Conservation (phyloP, 2,329 filamentous ascomycete genomes). For the Sclerotinia sclerotiorum region DNA sequence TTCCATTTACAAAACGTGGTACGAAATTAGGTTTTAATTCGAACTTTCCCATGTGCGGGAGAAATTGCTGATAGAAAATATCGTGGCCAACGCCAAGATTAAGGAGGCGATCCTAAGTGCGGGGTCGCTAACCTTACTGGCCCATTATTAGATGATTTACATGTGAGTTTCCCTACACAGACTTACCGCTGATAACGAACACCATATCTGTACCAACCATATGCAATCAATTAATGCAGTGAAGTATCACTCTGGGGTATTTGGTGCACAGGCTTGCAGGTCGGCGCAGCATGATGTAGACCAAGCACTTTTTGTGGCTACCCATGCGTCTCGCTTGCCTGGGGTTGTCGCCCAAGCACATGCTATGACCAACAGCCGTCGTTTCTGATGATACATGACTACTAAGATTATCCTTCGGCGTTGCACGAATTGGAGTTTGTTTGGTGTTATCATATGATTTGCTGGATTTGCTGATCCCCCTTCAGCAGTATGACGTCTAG, state of each 20-base stretch:
- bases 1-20: not conserved
- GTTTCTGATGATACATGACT: not conserved
- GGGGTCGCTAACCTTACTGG: no score
- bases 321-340: not conserved
- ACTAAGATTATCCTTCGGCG: not conserved
- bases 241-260: not conserved
- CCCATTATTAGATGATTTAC: no score
- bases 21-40: not conserved
- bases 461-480: not conserved
- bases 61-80: no score
- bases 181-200: not conserved
- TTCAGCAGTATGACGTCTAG: slow-evolving; percentile 12
- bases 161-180: not conserved
- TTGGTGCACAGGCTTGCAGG: not conserved
- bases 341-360: not conserved
- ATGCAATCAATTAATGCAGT: not conserved
- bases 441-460: not conserved
- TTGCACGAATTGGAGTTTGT: not conserved
- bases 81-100: no score
- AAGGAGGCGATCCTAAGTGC: no score
- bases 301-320: slow-evolving; percentile 10
- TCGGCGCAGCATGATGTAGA: slow-evolving; percentile 5
- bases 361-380: not conserved
- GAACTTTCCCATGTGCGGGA: no score
- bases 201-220: not conserved